Percentiles rank a stretch among this genome's conserved stretches.
phyloP scores from a whole-genome alignment of 1,139 yeast species.

The Fermentozyma sake region DNA sequence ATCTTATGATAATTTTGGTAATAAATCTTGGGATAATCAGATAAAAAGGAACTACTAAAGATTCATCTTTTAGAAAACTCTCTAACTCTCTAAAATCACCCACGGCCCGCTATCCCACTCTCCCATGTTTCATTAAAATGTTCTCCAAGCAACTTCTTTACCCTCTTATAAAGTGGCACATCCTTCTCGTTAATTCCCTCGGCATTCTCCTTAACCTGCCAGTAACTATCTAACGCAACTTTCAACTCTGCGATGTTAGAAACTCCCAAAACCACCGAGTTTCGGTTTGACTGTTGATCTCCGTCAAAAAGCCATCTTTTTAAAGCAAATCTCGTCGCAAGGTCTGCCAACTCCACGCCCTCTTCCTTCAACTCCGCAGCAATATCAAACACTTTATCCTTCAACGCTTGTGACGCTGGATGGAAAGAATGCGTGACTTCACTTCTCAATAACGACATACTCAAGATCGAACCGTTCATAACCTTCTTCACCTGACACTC shows the following conservation, averaged over 20 bases:
- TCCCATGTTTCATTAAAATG: conserved; percentile 69
- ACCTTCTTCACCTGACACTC: conserved; percentile 56
- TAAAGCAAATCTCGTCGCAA: conserved; percentile 75
- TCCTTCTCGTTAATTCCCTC: conserved; percentile 36
- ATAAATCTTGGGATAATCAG: too few species aligned
- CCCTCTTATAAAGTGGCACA: conserved; percentile 36
- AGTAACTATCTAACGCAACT: conserved; percentile 56
- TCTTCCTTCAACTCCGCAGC: conserved; percentile 38
- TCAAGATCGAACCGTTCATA: conserved; percentile 77
- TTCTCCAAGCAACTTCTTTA: conserved; percentile 43
- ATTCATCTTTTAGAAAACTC: too few species aligned
- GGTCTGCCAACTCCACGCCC: conserved; percentile 66
- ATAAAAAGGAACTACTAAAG: too few species aligned
- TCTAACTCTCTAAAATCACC: too few species aligned
- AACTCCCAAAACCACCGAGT: conserved; percentile 73
- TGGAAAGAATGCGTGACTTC: conserved; percentile 71
- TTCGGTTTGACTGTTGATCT: conserved; percentile 18
- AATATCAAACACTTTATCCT: conserved; percentile 47
- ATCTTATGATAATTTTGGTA: too few species aligned
- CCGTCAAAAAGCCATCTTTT: conserved; percentile 48
- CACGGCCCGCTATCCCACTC: too few species aligned
- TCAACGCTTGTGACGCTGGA: conserved; percentile 68
- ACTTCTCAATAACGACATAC: conserved; percentile 80
- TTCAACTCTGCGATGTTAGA: conserved; percentile 58
- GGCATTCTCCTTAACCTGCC: conserved; percentile 37